A percentile compares a stretch with the other conserved stretches of the same genome.
Conservation (phyloP, 805 yeast species). For the Lipomyces yamadae region DNA sequence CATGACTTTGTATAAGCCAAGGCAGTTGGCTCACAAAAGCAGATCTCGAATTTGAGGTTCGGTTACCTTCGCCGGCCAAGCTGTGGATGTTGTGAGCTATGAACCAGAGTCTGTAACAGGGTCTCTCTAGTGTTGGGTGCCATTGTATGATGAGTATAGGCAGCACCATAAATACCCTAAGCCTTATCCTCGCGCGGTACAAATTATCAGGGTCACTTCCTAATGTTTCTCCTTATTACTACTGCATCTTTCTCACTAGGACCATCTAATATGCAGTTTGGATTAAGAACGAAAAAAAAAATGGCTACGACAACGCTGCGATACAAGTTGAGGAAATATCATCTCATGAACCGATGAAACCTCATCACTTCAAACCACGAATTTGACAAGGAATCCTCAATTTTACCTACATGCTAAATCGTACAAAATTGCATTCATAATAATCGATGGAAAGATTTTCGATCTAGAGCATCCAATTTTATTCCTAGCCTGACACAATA, state of each 20-base stretch:
- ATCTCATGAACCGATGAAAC: background rate
- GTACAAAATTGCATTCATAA: background rate
- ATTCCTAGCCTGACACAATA: slow-evolving; percentile 18
- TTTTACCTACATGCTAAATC: background rate
- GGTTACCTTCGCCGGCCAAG: background rate
- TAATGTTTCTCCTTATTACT: too few species aligned
- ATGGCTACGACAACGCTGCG: background rate
- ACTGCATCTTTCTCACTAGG: too few species aligned
- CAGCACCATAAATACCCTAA: too few species aligned
- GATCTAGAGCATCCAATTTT: slow-evolving; percentile 14
- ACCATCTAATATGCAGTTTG: too few species aligned
- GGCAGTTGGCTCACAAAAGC: background rate
- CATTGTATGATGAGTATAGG: too few species aligned
- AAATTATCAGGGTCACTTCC: too few species aligned
- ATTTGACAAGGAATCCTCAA: background rate
- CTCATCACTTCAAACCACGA: background rate
- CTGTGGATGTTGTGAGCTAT: background rate
- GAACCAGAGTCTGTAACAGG: too few species aligned
- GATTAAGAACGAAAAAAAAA: background rate
- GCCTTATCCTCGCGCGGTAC: too few species aligned
- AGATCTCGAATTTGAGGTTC: background rate
- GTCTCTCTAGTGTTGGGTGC: too few species aligned
- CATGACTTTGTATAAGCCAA: slow-evolving; percentile 6
- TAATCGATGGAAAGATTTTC: background rate
- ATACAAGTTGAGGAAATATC: background rate